phyloP scores from a whole-genome alignment of 208 protist genomes.

The Trypanosoma melophagium region DNA sequence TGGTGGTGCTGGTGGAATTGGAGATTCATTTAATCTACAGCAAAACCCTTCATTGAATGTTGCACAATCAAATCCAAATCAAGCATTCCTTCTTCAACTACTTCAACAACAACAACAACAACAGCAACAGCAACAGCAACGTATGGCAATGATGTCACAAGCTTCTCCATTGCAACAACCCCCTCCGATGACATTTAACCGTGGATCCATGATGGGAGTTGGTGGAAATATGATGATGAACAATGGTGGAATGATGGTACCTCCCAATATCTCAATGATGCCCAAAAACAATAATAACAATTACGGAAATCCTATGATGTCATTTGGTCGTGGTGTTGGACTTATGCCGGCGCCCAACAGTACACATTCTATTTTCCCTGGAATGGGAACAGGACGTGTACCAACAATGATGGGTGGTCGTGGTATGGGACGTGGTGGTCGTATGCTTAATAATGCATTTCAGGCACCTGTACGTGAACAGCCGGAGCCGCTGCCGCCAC shows the following conservation, averaged over 20 bases:
- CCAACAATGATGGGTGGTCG: slow-evolving; percentile 11
- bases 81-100: slow-evolving; percentile 20
- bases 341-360: slow-evolving; percentile 22
- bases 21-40: slow-evolving; percentile 8
- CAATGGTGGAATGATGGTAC: slow-evolving; percentile 32
- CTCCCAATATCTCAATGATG: neutral
- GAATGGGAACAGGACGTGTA: neutral
- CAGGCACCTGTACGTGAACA: slow-evolving; percentile 17
- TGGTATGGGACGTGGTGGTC: slow-evolving; percentile 7
- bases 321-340: slow-evolving; percentile 7
- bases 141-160: slow-evolving; percentile 3
- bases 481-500: slow-evolving; percentile 27
- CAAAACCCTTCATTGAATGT: slow-evolving; percentile 9
- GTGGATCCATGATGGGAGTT: neutral
- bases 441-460: slow-evolving; percentile 2
- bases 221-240: slow-evolving; percentile 19
- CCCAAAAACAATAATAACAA: slow-evolving; percentile 10
- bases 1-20: neutral
- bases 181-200: slow-evolving; percentile 23
- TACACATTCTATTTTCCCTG: neutral
- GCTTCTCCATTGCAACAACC: slow-evolving; percentile 27
- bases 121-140: slow-evolving; percentile 17
- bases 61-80: slow-evolving; percentile 3
- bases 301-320: slow-evolving; percentile 30
- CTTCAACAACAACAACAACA: slow-evolving; percentile 11